Evolutionary conservation across 1,139 yeast genomes (phyloP), one percentile per base, ranked within the genome.

Genomic region (Nakaseomyces glabratus): DNA sequence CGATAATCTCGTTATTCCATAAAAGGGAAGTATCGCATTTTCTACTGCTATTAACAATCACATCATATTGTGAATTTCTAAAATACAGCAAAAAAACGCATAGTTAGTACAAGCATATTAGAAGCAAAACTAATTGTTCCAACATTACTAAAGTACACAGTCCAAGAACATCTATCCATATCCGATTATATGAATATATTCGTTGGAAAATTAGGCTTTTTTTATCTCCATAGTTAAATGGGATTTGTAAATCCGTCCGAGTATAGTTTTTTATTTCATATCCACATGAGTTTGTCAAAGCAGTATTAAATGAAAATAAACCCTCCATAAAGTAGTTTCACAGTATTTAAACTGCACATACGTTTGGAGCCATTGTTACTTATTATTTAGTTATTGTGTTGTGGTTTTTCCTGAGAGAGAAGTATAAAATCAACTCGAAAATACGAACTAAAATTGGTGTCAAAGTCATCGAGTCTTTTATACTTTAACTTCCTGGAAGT

Each of bases 11-110:
- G 6, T n/a, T 10, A 21, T n/a, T 21, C 11, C 6, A 21, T 21
- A 21, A 23, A 24, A 24, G 10, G 18, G 24, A 24, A 32, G 21
- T 21, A 24, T 24, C 18, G 28, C 28, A 26, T 46, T 49, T 58
- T 58, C 58, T 55, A 55, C 61, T 57, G 61, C 61, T 57, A 57
- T 57, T 57, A 57, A 57, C 60, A 57, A 57, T 57, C 60, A 57
- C 59, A 30, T 38, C 31, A 29, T 21, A 14, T 21, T 15, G 58
- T 55, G 59, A 57, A 57, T 56, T 52, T 55, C 55, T 55, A 57
- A 57, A 52, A 57, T 46, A 55, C 61, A 57, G 58, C 41, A 44
- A 41, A 44, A 46, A 46, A 24, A 28, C 19, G n/a, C n/a, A n/a
- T n/a, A n/a, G n/a, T n/a, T n/a, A n/a, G n/a, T n/a, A n/a, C n/a